Evolutionary conservation across 371 early-diverging fungal genomes (phyloP).

Genomic region (Nematocida sp.): DNA sequence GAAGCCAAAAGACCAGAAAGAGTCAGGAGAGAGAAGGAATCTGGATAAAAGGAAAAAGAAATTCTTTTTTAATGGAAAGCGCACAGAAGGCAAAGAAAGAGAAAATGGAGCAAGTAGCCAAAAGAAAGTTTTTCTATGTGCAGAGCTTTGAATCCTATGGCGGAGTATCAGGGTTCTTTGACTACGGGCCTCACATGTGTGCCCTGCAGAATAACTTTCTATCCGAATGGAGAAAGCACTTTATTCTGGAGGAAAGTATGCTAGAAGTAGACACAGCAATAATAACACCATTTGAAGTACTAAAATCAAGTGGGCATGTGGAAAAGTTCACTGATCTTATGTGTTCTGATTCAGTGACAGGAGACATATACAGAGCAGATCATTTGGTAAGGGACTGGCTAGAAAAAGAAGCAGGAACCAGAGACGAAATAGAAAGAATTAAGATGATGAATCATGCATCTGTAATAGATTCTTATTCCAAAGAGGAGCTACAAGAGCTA

Average conservation of each 20-base stretch:
- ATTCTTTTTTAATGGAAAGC: slow-evolving; percentile 21
- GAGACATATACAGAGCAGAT: slow-evolving; percentile 93
- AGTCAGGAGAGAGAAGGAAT: neutral
- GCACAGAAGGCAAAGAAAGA: slow-evolving; percentile 29
- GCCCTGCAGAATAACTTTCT: slow-evolving; percentile 89
- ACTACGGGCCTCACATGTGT: slow-evolving; percentile 90
- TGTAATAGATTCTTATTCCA: slow-evolving; percentile 66
- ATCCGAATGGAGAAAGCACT: slow-evolving; percentile 81
- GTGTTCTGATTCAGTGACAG: slow-evolving; percentile 74
- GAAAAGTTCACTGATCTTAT: slow-evolving; percentile 97
- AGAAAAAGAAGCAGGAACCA: slow-evolving; percentile 74
- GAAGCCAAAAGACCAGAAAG: neutral
- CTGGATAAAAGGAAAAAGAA: neutral
- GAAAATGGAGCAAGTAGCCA: slow-evolving; percentile 58
- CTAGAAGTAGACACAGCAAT: slow-evolving; percentile 93
- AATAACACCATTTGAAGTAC: slow-evolving; percentile 86
- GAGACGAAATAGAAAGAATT: slow-evolving; percentile 68
- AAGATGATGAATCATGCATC: slow-evolving; percentile 64
- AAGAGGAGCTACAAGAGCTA: slow-evolving; percentile 75
- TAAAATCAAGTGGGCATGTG: slow-evolving; percentile 97
- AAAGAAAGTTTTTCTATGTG: slow-evolving; percentile 59
- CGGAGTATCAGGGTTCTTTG: slow-evolving; percentile 75
- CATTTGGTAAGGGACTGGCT: slow-evolving; percentile 88
- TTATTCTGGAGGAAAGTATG: slow-evolving; percentile 95
- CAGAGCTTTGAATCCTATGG: slow-evolving; percentile 61